Base-by-base conservation (phyloP, 345 rosid genomes). In the Dipteronia sinensis region DNA sequence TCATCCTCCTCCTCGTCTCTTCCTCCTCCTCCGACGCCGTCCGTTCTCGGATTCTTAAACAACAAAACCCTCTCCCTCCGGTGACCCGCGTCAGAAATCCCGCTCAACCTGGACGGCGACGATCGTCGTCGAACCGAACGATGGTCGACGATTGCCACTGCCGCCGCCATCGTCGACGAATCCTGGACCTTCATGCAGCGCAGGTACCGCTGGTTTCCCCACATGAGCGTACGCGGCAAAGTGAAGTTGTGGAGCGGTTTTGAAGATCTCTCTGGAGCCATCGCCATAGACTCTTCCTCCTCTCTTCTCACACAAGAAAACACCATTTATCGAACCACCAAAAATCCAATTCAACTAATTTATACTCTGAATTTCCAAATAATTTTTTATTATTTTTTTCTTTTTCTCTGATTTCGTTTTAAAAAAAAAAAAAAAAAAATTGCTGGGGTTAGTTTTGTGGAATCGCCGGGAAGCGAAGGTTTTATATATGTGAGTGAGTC, bases 221-320 rank as follows among this genome's bases (percentile, higher is more conserved):
- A 90, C 81, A 83, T 82, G 62, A 89, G 85, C 62, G 42, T 65
- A 53, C 80, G 81, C 31, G 90, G 86, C 63, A 90, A 78, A 22
- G 82, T 66, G 86, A 87, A 86, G 82, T 85, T 89, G 83, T 82
- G 86, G 25, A 85, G 89, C 68, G 65, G 82, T 79, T 86, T 89
- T 71, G 64, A 72, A 64, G 91, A 82, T 86, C 92, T 83, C 88
- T 85, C 89, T 23, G 77, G 80, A 29, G 78, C 84, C 89, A 72
- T 85, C 78, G 82, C 81, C 87, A 79, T 80, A 78, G 58, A 72
- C 51, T 44, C 58, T 66, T 42, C 42, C 56, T 75, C 66, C 76
- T 23, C 77, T 22, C 67, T 38, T 16, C 83, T 53, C 27, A 55
- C 82, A 19, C 79, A 84, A 59, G 25, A 59, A 47, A 66, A 81